Evolutionary conservation across 352 stramenopile species (phyloP).

Genomic region (Blastocystis sp.): DNA sequence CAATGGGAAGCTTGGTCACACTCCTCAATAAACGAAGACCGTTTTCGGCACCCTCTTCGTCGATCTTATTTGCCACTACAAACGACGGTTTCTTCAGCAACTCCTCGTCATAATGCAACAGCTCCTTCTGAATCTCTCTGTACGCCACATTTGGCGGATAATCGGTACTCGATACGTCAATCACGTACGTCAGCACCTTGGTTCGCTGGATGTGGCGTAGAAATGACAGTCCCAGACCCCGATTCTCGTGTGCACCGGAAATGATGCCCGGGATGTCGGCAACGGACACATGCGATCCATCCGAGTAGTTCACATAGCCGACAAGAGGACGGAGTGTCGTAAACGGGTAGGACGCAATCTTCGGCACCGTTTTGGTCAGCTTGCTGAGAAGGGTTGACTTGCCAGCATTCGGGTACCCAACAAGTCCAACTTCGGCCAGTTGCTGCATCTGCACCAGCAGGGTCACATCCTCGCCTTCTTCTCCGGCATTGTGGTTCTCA

Average conservation of each 20-base stretch:
- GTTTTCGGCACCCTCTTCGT: constrained; percentile 71
- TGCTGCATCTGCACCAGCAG: constrained; percentile 94
- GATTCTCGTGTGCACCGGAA: constrained; percentile 83
- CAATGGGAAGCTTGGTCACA: neutral
- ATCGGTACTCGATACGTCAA: constrained; percentile 81
- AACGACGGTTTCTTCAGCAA: constrained; percentile 81
- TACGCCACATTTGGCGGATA: constrained; percentile 79
- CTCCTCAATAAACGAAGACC: constrained; percentile 8
- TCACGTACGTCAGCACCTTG: constrained; percentile 86
- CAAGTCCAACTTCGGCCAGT: constrained; percentile 93
- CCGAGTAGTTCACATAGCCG: constrained; percentile 72
- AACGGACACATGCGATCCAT: constrained; percentile 71
- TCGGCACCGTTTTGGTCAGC: constrained; percentile 85
- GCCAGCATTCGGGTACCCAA: constrained; percentile 97
- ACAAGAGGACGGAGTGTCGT: constrained; percentile 92
- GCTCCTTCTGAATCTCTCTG: constrained; percentile 78
- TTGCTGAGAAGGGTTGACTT: constrained; percentile 90
- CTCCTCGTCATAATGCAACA: constrained; percentile 81
- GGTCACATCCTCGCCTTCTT: constrained; percentile 86
- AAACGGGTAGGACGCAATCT: constrained; percentile 94
- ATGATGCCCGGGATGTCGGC: constrained; percentile 87
- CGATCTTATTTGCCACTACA: constrained; percentile 85
- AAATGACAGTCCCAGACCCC: constrained; percentile 96
- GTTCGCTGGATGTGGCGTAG: constrained; percentile 96
- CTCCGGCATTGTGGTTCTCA: constrained; percentile 76